Conservation (phyloP, 2,329 filamentous ascomycete species). For the Botrytis medusae region DNA sequence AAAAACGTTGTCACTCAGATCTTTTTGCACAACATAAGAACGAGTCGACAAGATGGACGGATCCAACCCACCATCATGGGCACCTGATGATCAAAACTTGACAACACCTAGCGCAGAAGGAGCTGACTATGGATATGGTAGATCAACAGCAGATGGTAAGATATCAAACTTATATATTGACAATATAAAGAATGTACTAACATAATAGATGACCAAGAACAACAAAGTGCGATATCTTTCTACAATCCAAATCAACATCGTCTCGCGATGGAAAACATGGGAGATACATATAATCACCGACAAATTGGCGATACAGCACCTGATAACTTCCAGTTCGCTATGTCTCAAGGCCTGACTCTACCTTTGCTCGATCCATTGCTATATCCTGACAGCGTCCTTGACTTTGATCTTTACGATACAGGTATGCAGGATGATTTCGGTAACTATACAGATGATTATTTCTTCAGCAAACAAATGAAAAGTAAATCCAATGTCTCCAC, state of each 20-base stretch:
- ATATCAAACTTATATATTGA: not conserved
- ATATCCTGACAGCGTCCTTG: not conserved
- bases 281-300: not conserved
- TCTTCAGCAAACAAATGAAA: not conserved
- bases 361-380: too few species aligned
- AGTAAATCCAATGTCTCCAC: not conserved
- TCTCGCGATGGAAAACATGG: not conserved
- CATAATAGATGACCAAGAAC: not conserved
- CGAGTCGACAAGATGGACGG: not conserved
- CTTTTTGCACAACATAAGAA: not conserved
- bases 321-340: not conserved
- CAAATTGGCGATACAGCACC: not conserved
- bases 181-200: not conserved
- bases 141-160: not conserved
- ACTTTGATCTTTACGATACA: not conserved
- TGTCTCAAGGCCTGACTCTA: fast-evolving
- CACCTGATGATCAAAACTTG: not conserved
- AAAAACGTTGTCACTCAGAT: not conserved
- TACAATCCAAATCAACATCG: not conserved
- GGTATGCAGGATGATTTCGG: not conserved
- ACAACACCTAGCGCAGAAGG: not conserved
- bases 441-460: not conserved
- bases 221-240: not conserved
- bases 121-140: not conserved
- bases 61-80: not conserved